These are phyloP conservation scores for Schizochytrium sp. DNA, from an alignment of 108 stramenopile genomes.

Conservation along the genomic window DNA sequence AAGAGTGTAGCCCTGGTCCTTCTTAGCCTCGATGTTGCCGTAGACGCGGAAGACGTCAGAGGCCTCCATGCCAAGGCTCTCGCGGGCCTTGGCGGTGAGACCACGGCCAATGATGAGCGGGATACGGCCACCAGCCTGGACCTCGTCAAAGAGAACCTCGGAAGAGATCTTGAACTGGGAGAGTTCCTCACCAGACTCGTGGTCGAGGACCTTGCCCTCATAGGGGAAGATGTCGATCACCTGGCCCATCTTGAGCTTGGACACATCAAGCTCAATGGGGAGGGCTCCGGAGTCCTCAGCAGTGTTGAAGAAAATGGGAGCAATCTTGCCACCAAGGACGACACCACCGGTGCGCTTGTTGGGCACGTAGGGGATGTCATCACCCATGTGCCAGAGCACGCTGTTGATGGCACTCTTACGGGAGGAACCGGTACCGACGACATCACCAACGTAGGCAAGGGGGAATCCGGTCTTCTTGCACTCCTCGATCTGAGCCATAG, in stretches of 20 bases:
- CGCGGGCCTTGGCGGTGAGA: slow-evolving; percentile 88
- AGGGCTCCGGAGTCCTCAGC: slow-evolving; percentile 96
- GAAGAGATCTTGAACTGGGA: slow-evolving; percentile 89
- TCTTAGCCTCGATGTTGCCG: slow-evolving; percentile 68
- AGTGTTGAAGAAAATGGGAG: slow-evolving; percentile 96
- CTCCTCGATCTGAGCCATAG: slow-evolving; percentile 83
- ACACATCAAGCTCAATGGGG: slow-evolving; percentile 91
- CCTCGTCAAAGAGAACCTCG: slow-evolving; percentile 90
- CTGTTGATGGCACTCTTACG: slow-evolving; percentile 94
- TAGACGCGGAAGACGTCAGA: slow-evolving; percentile 82
- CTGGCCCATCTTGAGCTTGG: slow-evolving; percentile 88
- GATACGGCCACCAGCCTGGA: slow-evolving; percentile 93
- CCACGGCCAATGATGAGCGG: slow-evolving; percentile 93
- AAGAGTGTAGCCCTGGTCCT: slow-evolving; percentile 86
- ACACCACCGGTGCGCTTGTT: slow-evolving; percentile 90
- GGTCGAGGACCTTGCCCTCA: slow-evolving; percentile 83
- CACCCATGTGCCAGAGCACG: slow-evolving; percentile 93
- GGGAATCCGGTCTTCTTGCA: slow-evolving; percentile 87
- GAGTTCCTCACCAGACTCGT: slow-evolving; percentile 85
- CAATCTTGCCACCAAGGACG: slow-evolving; percentile 93
- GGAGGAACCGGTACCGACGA: slow-evolving; percentile 92
- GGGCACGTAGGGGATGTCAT: slow-evolving; percentile 92
- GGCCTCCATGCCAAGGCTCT: slow-evolving; percentile 81
- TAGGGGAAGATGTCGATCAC: slow-evolving; percentile 91
- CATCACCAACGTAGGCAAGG: slow-evolving; percentile 93